Evolutionary conservation across 2,329 filamentous ascomycete genomes (phyloP), one percentile per base, ranked within the genome.

Genomic region (Claviceps sp.): DNA sequence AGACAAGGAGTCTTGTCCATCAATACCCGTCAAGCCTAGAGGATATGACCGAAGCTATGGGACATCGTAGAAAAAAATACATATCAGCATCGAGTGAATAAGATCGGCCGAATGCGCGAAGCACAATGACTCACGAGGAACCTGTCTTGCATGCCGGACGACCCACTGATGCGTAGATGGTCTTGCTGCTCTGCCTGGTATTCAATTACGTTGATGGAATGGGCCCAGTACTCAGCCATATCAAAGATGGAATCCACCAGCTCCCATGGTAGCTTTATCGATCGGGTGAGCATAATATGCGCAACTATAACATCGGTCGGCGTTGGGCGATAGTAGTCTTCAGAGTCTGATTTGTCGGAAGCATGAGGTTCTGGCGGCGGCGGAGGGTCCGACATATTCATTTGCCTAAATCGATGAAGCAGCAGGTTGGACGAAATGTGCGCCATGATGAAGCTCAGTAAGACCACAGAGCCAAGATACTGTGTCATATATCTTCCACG

Each of bases 191-290:
- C 55, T 4, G 49, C 49, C 3, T 45, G 47, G 43, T 57, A 66
- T 18, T 68, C 56, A 13, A 68, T 56, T 30, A 61, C 61, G 22
- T 64, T 68, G 49, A 58, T 62, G 2, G 73, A 72, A 56, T 75
- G 74, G 14, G 73, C 74, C 80, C 81, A 84, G 63, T 83, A 84
- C 63, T 82, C 79, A 51, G 79, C 81, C 30, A 68, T 61, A 58
- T 84, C 79, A 51, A 83, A 63, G 46, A 84, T 72, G 46, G 63
- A 61, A 58, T 82, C 74, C 40, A 80, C 66, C 0, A 84, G 54
- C 54, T 83, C 80, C 1, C 69, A 62, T 0, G 81, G 80, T 1
- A 84, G 64, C 2, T 61, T 61, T 6, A 65, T 63, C 11, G 63
- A 66, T 50, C 69, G 67, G 26, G 59, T 60, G n/a, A 84, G 60